Conservation (phyloP, 768 basidiomycete species). For the Boletus pseudo-olivaceus region DNA sequence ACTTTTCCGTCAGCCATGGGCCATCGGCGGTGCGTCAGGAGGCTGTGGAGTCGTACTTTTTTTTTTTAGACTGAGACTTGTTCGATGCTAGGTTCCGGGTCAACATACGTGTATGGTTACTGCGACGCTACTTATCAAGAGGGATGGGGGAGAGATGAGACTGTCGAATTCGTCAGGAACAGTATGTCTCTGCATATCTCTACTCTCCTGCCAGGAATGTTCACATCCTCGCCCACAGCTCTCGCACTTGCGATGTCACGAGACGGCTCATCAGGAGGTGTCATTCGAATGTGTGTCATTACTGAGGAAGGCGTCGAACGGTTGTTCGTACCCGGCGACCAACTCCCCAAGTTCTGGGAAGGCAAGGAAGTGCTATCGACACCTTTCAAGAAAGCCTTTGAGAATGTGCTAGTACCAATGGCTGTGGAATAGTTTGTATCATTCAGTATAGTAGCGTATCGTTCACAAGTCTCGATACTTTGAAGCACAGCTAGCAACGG, state of each 20-base stretch:
- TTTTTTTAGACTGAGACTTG: not conserved
- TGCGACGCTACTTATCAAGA: conserved; percentile 98
- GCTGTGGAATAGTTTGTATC: conserved; percentile 37
- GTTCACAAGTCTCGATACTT: not conserved
- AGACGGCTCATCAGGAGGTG: conserved; percentile 97
- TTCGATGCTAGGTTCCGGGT: conserved; percentile 70
- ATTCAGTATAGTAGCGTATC: not conserved
- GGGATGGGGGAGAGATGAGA: conserved; percentile 87
- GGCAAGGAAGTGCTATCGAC: conserved; percentile 66
- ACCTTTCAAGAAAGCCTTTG: conserved; percentile 20
- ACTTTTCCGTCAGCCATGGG: conserved; percentile 96
- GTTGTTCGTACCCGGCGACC: conserved; percentile 86
- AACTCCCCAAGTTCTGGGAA: conserved; percentile 89
- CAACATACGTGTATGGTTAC: conserved; percentile 97
- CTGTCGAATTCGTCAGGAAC: conserved; percentile 92
- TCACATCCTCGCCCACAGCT: conserved; percentile 45
- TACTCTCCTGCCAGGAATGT: not conserved
- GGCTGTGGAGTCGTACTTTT: not conserved
- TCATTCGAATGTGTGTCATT: conserved; percentile 96
- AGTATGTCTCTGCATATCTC: conserved; percentile 60
- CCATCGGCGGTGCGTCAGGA: conserved; percentile 77
- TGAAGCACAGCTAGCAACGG: not conserved
- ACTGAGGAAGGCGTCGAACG: conserved; percentile 90
- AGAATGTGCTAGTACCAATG: conserved; percentile 38
- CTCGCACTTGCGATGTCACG: conserved; percentile 94